Conservation (phyloP, 352 stramenopile genomes). For the Peronospora farinosa region DNA sequence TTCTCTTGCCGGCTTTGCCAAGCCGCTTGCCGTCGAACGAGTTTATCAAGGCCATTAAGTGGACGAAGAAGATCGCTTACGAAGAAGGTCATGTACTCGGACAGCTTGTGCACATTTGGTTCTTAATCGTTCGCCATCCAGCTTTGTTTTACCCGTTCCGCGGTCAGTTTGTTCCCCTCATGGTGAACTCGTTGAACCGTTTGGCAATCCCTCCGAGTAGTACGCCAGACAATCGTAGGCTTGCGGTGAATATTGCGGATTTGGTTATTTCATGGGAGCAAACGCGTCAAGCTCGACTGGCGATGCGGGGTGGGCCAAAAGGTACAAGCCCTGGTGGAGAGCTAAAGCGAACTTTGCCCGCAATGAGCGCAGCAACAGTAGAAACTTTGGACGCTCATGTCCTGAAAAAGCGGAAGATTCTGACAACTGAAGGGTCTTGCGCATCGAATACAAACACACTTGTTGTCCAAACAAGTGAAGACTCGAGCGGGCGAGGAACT, state of each 20-base stretch:
- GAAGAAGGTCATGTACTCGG: constrained; percentile 94
- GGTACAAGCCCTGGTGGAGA: constrained; percentile 19
- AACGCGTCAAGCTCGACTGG: constrained; percentile 67
- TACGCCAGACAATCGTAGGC: constrained; percentile 87
- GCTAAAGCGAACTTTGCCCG: constrained; percentile 32
- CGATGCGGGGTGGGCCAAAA: constrained; percentile 18
- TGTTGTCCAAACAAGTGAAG: constrained; percentile 14
- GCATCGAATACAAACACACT: constrained; percentile 16
- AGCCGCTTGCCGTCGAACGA: constrained; percentile 87
- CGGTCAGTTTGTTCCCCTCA: constrained; percentile 91
- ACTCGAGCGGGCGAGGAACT: background rate
- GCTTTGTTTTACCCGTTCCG: constrained; percentile 91
- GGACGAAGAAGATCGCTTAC: constrained; percentile 96
- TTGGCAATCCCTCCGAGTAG: constrained; percentile 92
- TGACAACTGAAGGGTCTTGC: constrained; percentile 13
- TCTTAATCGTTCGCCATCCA: constrained; percentile 92
- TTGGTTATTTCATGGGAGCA: constrained; percentile 95
- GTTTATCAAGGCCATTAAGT: constrained; percentile 95
- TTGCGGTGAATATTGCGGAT: constrained; percentile 93
- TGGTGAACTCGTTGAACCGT: constrained; percentile 94
- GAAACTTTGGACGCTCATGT: constrained; percentile 19
- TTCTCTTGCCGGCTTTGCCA: constrained; percentile 91
- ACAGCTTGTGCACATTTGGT: constrained; percentile 97
- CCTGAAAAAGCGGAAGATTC: constrained; percentile 46
- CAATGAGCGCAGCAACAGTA: constrained; percentile 16